These are phyloP conservation scores for Emericellopsis atlantica DNA, from an alignment of 2,329 filamentous ascomycete species.

Conservation along the genomic window DNA sequence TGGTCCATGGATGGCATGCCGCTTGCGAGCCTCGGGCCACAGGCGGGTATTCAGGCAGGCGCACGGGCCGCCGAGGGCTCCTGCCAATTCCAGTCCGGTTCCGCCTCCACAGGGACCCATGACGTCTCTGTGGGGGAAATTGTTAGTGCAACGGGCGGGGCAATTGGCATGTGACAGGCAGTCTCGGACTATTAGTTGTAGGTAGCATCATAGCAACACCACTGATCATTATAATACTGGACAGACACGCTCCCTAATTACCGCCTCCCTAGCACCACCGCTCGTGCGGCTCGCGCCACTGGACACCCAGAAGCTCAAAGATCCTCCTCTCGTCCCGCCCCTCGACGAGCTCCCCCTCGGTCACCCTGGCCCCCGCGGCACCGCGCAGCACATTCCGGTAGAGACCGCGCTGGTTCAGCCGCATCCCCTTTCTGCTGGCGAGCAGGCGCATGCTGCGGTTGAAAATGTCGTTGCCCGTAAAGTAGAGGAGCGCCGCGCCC, in stretches of 20 bases:
- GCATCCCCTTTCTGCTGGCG: constrained; percentile 69
- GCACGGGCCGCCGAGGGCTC: too few relatives aligned
- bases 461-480: constrained; percentile 91
- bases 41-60: too few relatives aligned
- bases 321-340: constrained; percentile 65
- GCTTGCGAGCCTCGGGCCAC: too few relatives aligned
- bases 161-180: not conserved
- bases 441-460: constrained; percentile 75
- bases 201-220: too few relatives aligned
- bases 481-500: constrained; percentile 84
- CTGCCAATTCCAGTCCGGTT: too few relatives aligned
- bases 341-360: constrained; percentile 60
- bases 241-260: too few relatives aligned
- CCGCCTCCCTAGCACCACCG: constrained; percentile 48
- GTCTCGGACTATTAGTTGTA: too few relatives aligned
- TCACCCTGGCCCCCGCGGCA: constrained; percentile 43
- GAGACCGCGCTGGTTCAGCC: constrained; percentile 72
- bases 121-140: too few relatives aligned
- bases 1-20: too few relatives aligned
- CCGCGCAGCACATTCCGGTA: constrained; percentile 59
- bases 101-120: too few relatives aligned
- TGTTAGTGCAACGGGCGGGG: not conserved
- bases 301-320: constrained; percentile 71
- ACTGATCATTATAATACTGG: too few relatives aligned
- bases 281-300: constrained; percentile 68